A percentile compares a stretch with the other conserved stretches of the same genome.
Evolutionary conservation across 1,284 basidiomycete genomes (phyloP).

Genomic region (Ceratobasidium sp.): DNA sequence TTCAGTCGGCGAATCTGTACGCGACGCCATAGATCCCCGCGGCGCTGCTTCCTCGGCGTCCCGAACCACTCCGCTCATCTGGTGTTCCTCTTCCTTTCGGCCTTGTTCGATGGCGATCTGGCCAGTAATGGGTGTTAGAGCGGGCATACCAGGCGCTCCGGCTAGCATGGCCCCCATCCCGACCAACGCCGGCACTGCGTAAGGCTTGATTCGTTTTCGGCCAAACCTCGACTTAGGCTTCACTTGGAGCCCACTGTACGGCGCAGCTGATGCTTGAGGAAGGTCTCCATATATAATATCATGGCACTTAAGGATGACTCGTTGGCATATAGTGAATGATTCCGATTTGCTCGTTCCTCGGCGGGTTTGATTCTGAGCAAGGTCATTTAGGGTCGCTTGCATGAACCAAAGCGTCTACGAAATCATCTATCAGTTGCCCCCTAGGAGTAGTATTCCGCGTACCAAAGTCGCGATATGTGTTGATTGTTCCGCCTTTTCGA

Average conservation of each 20-base stretch:
- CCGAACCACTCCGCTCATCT: conserved; percentile 37
- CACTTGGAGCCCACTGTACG: conserved; percentile 70
- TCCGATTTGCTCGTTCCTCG: conserved; percentile 68
- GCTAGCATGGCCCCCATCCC: conserved; percentile 89
- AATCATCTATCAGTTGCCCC: conserved; percentile 49
- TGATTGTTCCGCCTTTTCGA: conserved; percentile 87
- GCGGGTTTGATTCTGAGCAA: conserved; percentile 64
- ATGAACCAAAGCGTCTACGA: conserved; percentile 95
- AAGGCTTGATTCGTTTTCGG: conserved; percentile 77
- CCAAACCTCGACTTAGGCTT: conserved; percentile 63
- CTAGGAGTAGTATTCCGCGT: conserved; percentile 57
- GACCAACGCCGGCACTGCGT: conserved; percentile 81
- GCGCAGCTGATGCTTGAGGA: conserved; percentile 71
- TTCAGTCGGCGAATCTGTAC: conserved; percentile 51
- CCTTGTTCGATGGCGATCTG: conserved; percentile 92
- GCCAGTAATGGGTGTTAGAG: conserved; percentile 78
- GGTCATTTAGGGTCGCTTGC: conserved; percentile 92
- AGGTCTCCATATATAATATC: conserved; percentile 97
- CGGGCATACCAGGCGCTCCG: conserved; percentile 82
- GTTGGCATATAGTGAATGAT: conserved; percentile 93
- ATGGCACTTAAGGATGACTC: conserved; percentile 93
- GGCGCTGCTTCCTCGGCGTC: conserved; percentile 31
- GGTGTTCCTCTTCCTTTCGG: conserved; percentile 69
- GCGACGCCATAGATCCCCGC: conserved; percentile 31
- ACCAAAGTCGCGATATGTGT: conserved; percentile 95